These are phyloP conservation scores for Gnaphalium uliginosum DNA, from an alignment of 129 eudicot genomes.

Conservation along the genomic window DNA sequence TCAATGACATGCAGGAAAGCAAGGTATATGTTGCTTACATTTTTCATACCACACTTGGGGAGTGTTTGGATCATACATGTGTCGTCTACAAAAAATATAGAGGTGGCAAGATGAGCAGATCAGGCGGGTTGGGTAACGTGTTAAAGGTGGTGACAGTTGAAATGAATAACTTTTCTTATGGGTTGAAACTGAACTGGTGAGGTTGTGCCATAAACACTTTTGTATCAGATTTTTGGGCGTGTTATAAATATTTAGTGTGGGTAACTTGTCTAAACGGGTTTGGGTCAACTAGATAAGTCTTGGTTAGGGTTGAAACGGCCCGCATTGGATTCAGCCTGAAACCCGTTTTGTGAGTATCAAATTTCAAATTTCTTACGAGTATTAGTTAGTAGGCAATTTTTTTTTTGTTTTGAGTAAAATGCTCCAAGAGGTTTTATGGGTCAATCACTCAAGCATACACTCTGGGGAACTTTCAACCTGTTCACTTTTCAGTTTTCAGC, in stretches of 20 bases:
- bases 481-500: too few relatives aligned
- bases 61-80: neutral
- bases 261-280: neutral
- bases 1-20: conserved; percentile 70
- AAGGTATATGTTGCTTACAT: conserved; percentile 45
- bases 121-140: neutral
- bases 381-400: too few relatives aligned
- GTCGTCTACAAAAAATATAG: neutral
- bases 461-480: too few relatives aligned
- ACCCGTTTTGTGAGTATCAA: too few relatives aligned
- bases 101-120: neutral
- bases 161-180: neutral
- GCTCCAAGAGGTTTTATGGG: neutral
- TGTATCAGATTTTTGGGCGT: neutral
- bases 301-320: neutral
- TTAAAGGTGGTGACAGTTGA: neutral
- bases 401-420: too few relatives aligned
- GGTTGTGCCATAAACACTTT: neutral
- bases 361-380: too few relatives aligned
- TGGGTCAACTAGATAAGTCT: neutral
- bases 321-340: neutral
- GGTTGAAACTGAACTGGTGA: neutral
- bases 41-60: neutral
- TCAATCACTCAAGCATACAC: neutral
- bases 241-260: neutral